Percentiles rank a stretch among this genome's conserved stretches.
Conservation (phyloP, 495 filamentous ascomycete genomes). For the Neurospora discreta region DNA sequence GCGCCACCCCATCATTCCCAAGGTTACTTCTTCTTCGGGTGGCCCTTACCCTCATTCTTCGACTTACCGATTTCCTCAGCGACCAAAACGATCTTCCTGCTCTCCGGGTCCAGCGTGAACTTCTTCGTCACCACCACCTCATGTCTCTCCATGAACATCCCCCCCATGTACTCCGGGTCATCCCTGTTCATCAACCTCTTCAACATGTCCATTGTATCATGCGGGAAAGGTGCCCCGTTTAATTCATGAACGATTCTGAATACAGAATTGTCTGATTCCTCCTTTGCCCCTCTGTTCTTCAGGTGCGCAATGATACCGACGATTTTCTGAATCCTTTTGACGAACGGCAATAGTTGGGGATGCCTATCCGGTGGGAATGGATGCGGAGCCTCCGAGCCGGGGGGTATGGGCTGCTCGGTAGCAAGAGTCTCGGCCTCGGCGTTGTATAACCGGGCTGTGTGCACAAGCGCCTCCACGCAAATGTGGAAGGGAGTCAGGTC, state of each 20-base stretch:
- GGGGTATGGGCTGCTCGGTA: not conserved
- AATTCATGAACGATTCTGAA: not conserved
- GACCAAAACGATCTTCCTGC: not conserved
- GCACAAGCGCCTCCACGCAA: not conserved
- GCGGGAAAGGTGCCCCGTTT: not conserved
- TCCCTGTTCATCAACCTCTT: not conserved
- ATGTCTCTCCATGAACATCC: not conserved
- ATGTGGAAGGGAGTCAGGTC: not conserved
- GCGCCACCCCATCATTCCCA: not conserved
- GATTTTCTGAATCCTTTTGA: not conserved
- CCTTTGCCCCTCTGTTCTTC: not conserved
- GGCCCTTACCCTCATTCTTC: not conserved
- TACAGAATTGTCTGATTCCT: not conserved
- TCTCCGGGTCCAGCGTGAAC: not conserved
- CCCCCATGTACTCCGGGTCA: not conserved
- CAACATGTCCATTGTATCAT: not conserved
- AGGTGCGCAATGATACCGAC: not conserved
- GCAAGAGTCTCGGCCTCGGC: not conserved
- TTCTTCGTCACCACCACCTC: not conserved
- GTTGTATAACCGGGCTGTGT: not conserved
- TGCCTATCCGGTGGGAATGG: not conserved
- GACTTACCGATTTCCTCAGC: not conserved
- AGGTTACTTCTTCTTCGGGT: not conserved
- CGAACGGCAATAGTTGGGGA: not conserved
- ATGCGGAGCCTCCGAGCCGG: not conserved